Evolutionary conservation across 2,329 filamentous ascomycete species (phyloP), one percentile per base, ranked within the genome.

Genomic region (Dothidotthia symphoricarpi): DNA sequence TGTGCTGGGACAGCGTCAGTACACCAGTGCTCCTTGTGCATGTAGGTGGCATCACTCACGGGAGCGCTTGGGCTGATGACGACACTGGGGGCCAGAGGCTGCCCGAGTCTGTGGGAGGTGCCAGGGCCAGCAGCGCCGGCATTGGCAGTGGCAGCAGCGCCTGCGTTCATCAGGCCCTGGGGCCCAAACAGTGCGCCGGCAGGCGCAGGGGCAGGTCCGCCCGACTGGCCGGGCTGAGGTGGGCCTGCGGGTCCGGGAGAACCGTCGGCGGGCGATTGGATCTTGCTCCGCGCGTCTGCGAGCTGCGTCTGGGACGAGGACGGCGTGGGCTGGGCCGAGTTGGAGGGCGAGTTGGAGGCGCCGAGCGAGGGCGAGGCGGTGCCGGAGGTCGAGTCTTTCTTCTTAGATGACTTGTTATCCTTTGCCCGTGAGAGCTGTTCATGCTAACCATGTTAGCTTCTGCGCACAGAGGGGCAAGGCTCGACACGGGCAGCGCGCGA

Each of bases 31-130:
- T 25, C 30, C 17, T 31, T 28, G 35, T n/a, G 19, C 16, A 28
- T 3, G 6, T 10, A n/a, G 16, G 38, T 19, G 27, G 17, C 4
- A 14, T 16, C 19, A 64, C 64, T 57, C 53, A 68, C 64, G 39
- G 90, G 89, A 67, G 88, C 86, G 63, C 91, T 97, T 36, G 90
- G 90, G 69, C 89, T 96, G 68, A 97, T 93, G 53, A 96, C 81
- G 43, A 97, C 90, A 59, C 88, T 94, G 15, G 91, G 91, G 29
- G 88, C 84, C 42, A 88, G 75, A 43, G 75, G 71, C 49, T 72
- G 72, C 22, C 78, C 78, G 55, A 80, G 75, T 61, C 85, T 77
- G 55, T 75, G 78, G 24, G 84, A 80, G 26, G 83, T 85, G 48
- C 72, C 77, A 32, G 65, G 55, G 25, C 58, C 63, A 16, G 56